Base-by-base conservation (phyloP, 352 stramenopile species). In the Globisporangium abappressorium region DNA sequence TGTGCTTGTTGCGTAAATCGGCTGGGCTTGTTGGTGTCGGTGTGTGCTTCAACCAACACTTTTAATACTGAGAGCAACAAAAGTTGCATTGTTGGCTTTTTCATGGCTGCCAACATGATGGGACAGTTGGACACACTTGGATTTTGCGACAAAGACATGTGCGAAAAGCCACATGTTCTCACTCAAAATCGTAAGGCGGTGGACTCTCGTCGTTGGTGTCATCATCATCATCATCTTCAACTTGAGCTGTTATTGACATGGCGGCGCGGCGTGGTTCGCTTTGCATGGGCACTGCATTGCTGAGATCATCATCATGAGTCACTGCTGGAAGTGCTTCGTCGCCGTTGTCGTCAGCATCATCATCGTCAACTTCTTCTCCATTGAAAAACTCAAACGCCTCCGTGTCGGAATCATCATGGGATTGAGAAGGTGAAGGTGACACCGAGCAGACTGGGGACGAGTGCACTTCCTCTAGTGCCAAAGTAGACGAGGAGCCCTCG, bases 301-400 rank as follows among this genome's bases (percentile, higher is more conserved):
- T 33, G 9, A 6, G 7, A 57, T 57, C 22, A 24, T 33, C 26
- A 26, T 34, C 51, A 24, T 22, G 6, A 12, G 22, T 57, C 14
- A 12, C n/a, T 12, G n/a, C 38, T 24, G 58, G 24, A 26, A 46
- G 33, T 2, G 20, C 46, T 38, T 65, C 43, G 20, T 70, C 53
- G 3, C 38, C 62, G 7, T 55, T 12, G 28, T 43, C 26, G 12
- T 55, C 54, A 43, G 11, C 36, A 34, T 58, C 38, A n/a, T 38
- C 36, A 34, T 57, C 38, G 11, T 51, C 62, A 12, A 33, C 36
- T 18, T 66, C 57, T 46, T 46, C 15, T 51, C 46, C 41, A 38
- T 24, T 54, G 49, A 70, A 70, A 24, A 60, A 65, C 24, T 53
- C 65, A 41, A 61, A 70, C 49, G 34, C 62, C 1, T 69, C 28